phyloP scores from a whole-genome alignment of 257 asterid genomes.

The Scutellaria barbata region DNA sequence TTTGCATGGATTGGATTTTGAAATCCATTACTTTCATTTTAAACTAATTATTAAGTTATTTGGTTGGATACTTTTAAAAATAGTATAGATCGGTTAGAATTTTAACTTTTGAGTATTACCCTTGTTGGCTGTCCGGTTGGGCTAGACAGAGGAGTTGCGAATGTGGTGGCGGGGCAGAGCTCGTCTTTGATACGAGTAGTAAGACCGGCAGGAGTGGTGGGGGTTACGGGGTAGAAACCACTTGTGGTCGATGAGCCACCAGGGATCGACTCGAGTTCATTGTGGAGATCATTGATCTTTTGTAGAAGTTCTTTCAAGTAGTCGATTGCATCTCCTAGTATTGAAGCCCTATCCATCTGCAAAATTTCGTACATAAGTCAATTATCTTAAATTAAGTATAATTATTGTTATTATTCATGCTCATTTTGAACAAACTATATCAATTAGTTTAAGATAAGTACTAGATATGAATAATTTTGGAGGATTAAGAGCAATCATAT shows the following conservation, averaged over 20 bases:
- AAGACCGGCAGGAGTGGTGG: conserved; percentile 52
- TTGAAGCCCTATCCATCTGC: conserved; percentile 88
- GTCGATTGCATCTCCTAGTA: conserved; percentile 81
- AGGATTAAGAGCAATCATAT: no score
- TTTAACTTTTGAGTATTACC: conserved; percentile 32
- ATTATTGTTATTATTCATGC: not conserved
- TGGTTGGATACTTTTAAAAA: no score
- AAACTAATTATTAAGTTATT: no score
- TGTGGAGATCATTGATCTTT: conserved; percentile 71
- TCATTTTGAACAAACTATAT: not conserved
- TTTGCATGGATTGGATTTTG: no score
- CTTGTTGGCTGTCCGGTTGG: conserved; percentile 74
- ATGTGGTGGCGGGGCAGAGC: conserved; percentile 57
- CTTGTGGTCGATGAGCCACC: conserved; percentile 43
- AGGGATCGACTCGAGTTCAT: conserved; percentile 66
- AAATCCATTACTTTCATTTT: no score
- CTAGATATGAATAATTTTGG: no score
- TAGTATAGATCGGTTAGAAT: no score
- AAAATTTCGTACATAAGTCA: not conserved
- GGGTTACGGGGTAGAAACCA: conserved; percentile 58
- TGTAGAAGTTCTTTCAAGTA: conserved; percentile 73
- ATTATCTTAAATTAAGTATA: not conserved
- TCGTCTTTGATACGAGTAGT: conserved; percentile 66
- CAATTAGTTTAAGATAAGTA: not conserved
- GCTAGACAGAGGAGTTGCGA: conserved; percentile 67